Evolutionary conservation across 495 filamentous ascomycete species (phyloP).

Genomic region (Hamigera avellanea): DNA sequence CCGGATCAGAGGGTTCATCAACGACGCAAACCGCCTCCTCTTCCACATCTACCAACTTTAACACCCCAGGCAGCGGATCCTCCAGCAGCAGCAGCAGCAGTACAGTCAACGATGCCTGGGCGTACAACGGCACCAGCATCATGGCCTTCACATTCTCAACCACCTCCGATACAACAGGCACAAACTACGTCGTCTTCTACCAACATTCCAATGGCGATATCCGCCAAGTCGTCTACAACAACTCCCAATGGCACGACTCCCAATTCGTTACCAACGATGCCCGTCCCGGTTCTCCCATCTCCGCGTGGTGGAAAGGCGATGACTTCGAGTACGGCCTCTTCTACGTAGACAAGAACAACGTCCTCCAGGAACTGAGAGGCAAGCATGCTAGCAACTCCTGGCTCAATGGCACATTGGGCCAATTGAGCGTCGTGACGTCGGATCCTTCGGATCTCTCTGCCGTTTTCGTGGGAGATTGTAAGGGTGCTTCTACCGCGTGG

Average conservation of each 20-base stretch:
- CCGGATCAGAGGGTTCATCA: neutral
- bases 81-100: too few relatives aligned
- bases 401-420: neutral
- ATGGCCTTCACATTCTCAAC: neutral
- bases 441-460: neutral
- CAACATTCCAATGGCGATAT: neutral
- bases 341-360: neutral
- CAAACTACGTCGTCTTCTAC: constrained; percentile 1
- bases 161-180: neutral
- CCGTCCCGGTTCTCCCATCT: neutral
- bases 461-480: neutral
- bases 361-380: neutral
- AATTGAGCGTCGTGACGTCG: neutral
- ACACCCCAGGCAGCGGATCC: neutral
- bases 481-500: neutral
- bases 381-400: neutral
- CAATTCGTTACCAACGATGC: neutral
- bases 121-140: neutral
- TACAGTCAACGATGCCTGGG: constrained; percentile 1
- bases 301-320: neutral
- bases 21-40: neutral
- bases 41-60: neutral
- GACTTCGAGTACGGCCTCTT: neutral
- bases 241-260: neutral
- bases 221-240: neutral